Percentiles rank a stretch among this genome's conserved stretches.
Evolutionary conservation across 2,329 filamentous ascomycete species (phyloP).

Genomic region (Colletotrichum theobromicola): DNA sequence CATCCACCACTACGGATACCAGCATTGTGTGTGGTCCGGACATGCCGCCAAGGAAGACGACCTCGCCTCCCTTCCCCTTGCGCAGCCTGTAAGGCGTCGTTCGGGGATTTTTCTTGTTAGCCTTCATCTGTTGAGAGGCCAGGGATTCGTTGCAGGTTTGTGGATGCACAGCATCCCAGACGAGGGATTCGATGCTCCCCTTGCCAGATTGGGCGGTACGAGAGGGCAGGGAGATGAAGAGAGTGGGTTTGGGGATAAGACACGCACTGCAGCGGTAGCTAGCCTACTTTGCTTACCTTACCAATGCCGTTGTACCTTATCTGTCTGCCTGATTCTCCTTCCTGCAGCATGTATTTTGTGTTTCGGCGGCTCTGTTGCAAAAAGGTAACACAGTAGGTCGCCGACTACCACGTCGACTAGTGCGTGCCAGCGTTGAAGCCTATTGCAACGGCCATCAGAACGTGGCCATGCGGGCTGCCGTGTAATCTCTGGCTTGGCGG

Average conservation of each 20-base stretch:
- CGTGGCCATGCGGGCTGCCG: neutral
- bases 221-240: neutral
- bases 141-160: neutral
- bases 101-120: neutral
- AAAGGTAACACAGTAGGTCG: neutral
- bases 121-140: neutral
- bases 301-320: neutral
- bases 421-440: neutral
- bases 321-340: neutral
- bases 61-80: neutral
- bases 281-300: neutral
- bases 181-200: neutral
- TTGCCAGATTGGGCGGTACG: neutral
- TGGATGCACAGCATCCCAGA: neutral
- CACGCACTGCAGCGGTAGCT: neutral
- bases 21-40: neutral
- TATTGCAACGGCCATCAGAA: neutral
- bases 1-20: neutral
- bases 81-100: neutral
- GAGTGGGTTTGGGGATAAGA: neutral
- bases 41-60: neutral
- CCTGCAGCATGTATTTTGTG: neutral
- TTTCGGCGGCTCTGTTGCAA: neutral
- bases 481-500: neutral
- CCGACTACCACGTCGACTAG: constrained; percentile 1